Conservation (phyloP, 257 asterid species). For the Cynanchum wilfordii region DNA sequence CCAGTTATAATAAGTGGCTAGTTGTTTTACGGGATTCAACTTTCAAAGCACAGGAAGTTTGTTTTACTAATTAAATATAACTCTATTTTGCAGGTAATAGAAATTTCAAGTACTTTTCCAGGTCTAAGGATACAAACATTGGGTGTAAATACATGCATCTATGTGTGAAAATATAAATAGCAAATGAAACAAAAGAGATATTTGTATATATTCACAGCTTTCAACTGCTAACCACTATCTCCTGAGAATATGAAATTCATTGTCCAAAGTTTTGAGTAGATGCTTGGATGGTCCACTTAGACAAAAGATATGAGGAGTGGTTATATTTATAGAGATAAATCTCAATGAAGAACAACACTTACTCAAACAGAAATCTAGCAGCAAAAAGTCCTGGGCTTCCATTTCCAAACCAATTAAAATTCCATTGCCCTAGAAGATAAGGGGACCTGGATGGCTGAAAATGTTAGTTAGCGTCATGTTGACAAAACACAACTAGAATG, state of each 20-base stretch:
- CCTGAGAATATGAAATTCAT: neutral
- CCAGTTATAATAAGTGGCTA: neutral
- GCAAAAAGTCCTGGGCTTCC: constrained; percentile 69
- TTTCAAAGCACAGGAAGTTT: neutral
- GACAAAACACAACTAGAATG: neutral
- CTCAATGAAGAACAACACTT: constrained; percentile 20
- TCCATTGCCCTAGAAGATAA: constrained; percentile 66
- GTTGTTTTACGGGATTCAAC: neutral
- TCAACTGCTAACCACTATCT: neutral
- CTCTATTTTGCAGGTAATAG: neutral
- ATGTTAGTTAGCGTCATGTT: constrained; percentile 9
- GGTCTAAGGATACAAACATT: neutral
- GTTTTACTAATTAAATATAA: neutral
- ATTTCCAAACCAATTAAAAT: constrained; percentile 66
- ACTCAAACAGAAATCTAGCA: constrained; percentile 63
- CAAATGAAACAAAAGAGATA: neutral
- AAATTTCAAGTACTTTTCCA: neutral
- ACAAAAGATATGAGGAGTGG: neutral
- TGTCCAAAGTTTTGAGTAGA: neutral
- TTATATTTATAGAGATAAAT: neutral
- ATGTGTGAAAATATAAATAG: neutral
- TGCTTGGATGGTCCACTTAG: too few species aligned
- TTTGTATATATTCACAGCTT: neutral
- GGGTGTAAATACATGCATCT: neutral
- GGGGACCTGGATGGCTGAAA: constrained; percentile 63